Base-by-base conservation (phyloP, 768 basidiomycete species). In the Boletus barrowsii region DNA sequence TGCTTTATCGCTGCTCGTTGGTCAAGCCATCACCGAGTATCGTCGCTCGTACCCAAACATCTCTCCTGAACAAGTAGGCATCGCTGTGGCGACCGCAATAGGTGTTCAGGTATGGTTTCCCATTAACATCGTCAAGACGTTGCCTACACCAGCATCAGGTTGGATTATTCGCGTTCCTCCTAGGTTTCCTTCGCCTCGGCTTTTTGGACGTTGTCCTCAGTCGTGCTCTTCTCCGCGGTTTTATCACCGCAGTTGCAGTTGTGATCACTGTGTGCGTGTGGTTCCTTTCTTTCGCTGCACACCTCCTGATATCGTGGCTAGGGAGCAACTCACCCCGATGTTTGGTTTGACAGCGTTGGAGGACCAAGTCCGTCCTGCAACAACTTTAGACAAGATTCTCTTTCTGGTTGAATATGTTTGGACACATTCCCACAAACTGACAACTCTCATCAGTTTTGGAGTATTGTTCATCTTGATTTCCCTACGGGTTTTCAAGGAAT, bases 181-280 rank as follows among this genome's bases (percentile, higher is more conserved):
- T 97, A 30, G 95, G 95, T 3, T 82, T 96, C 62, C 86, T 95
- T 66, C 80, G 93, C 24, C 76, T 98, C 10, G 93, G 94, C 3
- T 96, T 96, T 71, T 83, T 96, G 49, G 95, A 98, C 67, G 94
- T 96, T 13, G 89, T 96, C 6, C 79, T 98, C 29, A 93, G 90
- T 62, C 85, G 93, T 49, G 91, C 93, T 4, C 77, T 96, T 14
- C 77, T 96, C 51, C 81, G 90, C 29, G 94, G 94, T 3, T 95
- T 96, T 66, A 82, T 96, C 42, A 84, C 86, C 1, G 92, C 93
- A 15, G 80, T 94, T 26, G 90, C 88, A 2, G 79, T 88, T 8
- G 86, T 98, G 41, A 95, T 98, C 62, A 77, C 87, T 67, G 84
- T 93, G 89, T 90, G 59, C 45, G 86, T 74, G 4, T 24, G 5